Percentiles rank a stretch among this genome's conserved stretches.
phyloP scores from a whole-genome alignment of 805 yeast genomes.

The Tetrapisispora iriomotensis region DNA sequence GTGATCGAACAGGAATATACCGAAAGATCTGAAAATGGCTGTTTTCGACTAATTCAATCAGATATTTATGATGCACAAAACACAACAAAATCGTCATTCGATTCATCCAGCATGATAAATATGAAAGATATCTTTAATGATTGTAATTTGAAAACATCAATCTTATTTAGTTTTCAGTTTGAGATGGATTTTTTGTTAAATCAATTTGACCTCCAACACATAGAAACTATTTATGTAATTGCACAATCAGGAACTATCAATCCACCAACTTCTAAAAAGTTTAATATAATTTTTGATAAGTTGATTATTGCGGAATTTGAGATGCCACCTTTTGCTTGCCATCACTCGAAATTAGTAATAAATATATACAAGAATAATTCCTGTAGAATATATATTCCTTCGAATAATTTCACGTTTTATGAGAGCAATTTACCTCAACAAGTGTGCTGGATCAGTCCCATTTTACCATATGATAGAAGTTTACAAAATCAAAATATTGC shows the following conservation, averaged over 20 bases:
- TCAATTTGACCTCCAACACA: constrained; percentile 15
- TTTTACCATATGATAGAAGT: constrained; percentile 10
- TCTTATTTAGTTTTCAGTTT: constrained; percentile 41
- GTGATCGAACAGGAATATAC: neutral
- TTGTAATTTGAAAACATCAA: constrained; percentile 28
- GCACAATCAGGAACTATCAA: constrained; percentile 29
- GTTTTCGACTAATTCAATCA: constrained; percentile 19
- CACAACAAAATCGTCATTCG: neutral
- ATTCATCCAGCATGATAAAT: constrained; percentile 16
- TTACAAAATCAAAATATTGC: neutral
- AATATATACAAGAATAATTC: constrained; percentile 40
- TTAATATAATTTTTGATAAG: constrained; percentile 7
- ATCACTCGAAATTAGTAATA: constrained; percentile 62
- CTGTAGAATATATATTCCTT: constrained; percentile 45
- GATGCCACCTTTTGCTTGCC: constrained; percentile 37
- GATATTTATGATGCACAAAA: constrained; percentile 11
- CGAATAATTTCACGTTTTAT: constrained; percentile 45
- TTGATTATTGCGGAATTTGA: constrained; percentile 22
- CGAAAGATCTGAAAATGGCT: neutral
- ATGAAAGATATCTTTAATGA: constrained; percentile 29
- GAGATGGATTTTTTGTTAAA: constrained; percentile 34
- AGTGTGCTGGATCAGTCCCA: constrained; percentile 56
- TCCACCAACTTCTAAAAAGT: constrained; percentile 10
- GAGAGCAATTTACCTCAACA: constrained; percentile 55
- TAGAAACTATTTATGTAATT: constrained; percentile 18